Evolutionary conservation across 2,329 filamentous ascomycete species (phyloP), one percentile per base, ranked within the genome.

Genomic region (Tympanopsis confertula): DNA sequence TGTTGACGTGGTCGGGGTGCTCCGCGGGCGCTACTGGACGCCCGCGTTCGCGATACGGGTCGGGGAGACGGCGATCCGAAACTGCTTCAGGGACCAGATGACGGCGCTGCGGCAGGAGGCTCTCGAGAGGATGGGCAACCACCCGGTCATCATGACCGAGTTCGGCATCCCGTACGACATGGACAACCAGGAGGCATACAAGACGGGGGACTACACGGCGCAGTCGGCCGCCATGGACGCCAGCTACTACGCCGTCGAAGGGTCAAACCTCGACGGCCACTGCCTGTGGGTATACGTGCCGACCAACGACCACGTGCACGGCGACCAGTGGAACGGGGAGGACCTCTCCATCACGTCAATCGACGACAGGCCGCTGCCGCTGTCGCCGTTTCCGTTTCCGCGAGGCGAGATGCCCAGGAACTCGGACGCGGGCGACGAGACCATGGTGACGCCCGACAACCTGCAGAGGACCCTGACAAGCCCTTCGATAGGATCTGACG

Each of bases 151-250:
- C 4, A 77, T 95, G 56, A 93, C 86, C 1, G 91, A 98, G 54
- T 96, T 96, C 50, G 91, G 91, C 5, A 95, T 98, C 41, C 91
- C 91, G 0, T 98, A 94, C 54, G 91, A 98, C 54, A 96, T 98
- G 93, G 89, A 98, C 52, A 80, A 94, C 46, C 88, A 94, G 59
- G 71, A 91, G 51, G 91, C 91, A 1, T 98, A 98, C 62, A 85
- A 86, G 59, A 94, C 86, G 4, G 91, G 93, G 5, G 85, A 98
- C 57, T 98, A 94, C 59, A 82, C 83, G 33, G 94, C 86, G 50
- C 91, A 98, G 56, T 84, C 82, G 22, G 78, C 85, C 2, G 91
- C 91, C 5, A 81, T 98, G 66, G 91, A 98, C 59, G 91, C 93
- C 38, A 98, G 96, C 54, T 86, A 94, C 54, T 98, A 81, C 61